Conservation (phyloP, 2,329 filamentous ascomycete species). For the Aciculosporium take region DNA sequence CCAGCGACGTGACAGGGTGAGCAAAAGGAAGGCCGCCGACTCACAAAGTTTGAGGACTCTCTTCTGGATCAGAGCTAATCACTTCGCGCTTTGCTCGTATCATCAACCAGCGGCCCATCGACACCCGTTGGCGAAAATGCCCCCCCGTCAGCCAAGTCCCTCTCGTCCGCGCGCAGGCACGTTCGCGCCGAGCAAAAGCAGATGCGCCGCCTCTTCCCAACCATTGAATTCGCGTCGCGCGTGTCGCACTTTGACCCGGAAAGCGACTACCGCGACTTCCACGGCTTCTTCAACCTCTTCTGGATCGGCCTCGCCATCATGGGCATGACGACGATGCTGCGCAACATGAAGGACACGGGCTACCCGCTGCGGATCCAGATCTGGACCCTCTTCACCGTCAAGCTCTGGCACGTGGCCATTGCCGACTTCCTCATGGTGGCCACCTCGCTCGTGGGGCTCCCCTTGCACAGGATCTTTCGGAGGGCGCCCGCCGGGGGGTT, state of each 20-base stretch:
- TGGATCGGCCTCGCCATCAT: conserved; percentile 96
- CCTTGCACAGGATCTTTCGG: conserved; percentile 56
- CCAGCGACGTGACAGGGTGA: conserved; percentile 33
- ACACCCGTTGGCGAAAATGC: conserved; percentile 81
- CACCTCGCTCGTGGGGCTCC: conserved; percentile 56
- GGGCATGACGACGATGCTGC: conserved; percentile 84
- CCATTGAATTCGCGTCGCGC: conserved; percentile 77
- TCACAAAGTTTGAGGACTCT: neutral
- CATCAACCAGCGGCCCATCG: conserved; percentile 57
- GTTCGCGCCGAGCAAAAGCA: conserved; percentile 68
- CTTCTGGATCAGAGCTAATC: neutral
- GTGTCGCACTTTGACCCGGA: conserved; percentile 91
- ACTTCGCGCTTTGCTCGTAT: too few species aligned
- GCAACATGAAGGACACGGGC: conserved; percentile 89
- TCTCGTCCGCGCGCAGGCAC: conserved; percentile 73
- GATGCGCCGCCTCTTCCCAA: conserved; percentile 76
- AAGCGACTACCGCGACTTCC: conserved; percentile 86
- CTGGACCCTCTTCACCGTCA: conserved; percentile 76
- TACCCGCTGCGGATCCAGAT: conserved; percentile 74
- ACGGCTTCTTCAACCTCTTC: conserved; percentile 95
- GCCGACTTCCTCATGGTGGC: conserved; percentile 77
- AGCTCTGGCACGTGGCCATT: conserved; percentile 73
- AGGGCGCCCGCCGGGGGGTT: conserved; percentile 31
- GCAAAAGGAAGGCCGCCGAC: neutral
- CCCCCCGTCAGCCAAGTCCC: conserved; percentile 77